Conservation (phyloP, 1,139 yeast genomes). For the Scheffersomyces stambukii region DNA sequence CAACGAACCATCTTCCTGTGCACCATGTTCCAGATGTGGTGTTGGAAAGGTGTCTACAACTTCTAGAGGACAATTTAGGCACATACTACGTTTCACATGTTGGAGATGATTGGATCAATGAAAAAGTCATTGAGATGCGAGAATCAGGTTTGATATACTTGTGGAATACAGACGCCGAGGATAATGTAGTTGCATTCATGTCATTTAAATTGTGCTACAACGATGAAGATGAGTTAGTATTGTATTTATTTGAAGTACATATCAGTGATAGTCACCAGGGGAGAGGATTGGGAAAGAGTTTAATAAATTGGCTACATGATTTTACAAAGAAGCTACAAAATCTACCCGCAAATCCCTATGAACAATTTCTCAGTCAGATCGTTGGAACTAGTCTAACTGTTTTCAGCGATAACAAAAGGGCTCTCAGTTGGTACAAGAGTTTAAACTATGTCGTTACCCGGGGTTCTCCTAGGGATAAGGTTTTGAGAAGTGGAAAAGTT, state of each 20-base stretch:
- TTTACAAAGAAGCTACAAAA: constrained; percentile 16
- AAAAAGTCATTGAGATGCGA: constrained; percentile 43
- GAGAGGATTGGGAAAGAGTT: constrained; percentile 26
- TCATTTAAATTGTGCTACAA: constrained; percentile 38
- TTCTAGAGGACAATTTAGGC: constrained; percentile 32
- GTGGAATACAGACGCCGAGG: constrained; percentile 16
- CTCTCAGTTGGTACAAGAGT: constrained; percentile 39
- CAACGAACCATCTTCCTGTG: no score
- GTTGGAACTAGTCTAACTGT: constrained; percentile 46
- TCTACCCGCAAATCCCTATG: constrained; percentile 5
- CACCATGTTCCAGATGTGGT: no score
- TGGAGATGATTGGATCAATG: constrained; percentile 42
- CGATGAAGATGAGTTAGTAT: constrained; percentile 24
- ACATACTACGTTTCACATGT: constrained; percentile 20
- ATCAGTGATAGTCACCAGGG: constrained; percentile 27
- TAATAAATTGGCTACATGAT: constrained; percentile 29
- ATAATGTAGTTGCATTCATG: constrained; percentile 35
- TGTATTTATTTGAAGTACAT: constrained; percentile 56
- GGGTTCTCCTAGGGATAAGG: constrained; percentile 42
- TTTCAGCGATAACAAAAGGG: constrained; percentile 41
- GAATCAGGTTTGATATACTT: constrained; percentile 43
- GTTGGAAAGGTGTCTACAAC: no score
- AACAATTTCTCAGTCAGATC: no score
- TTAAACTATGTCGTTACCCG: constrained; percentile 34
- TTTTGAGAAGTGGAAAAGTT: constrained; percentile 33